A percentile compares a stretch with the other conserved stretches of the same genome.
These are phyloP conservation scores for Picea sitchensis DNA, from an alignment of 75 land plant genomes.

Conservation along the genomic window DNA sequence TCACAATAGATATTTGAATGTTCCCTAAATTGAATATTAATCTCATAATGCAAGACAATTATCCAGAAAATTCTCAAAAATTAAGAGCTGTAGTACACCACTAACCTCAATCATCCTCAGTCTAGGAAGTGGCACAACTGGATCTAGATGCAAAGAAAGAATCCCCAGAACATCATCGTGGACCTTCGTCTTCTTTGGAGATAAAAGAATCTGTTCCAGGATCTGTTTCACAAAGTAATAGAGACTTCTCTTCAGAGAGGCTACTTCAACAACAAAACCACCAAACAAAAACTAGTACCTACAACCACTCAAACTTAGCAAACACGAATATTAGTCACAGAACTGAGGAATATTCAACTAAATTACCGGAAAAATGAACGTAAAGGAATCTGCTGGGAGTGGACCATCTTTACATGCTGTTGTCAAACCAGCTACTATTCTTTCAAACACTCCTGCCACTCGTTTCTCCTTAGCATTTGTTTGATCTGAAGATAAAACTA, in stretches of 20 bases:
- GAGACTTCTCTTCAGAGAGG: not conserved
- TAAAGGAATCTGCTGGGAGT: conserved; percentile 89
- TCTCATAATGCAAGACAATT: not conserved
- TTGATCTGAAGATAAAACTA: conserved; percentile 33
- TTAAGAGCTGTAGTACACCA: not conserved
- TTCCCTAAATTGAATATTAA: no score
- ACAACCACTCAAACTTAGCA: not conserved
- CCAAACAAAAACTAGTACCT: not conserved
- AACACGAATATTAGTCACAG: not conserved
- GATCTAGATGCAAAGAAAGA: conserved; percentile 81
- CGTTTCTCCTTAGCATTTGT: conserved; percentile 20
- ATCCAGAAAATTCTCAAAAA: not conserved
- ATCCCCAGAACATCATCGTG: conserved; percentile 87
- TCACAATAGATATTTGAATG: not conserved
- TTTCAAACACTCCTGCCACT: conserved; percentile 63
- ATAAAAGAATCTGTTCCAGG: conserved; percentile 71
- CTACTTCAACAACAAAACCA: not conserved
- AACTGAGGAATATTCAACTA: not conserved
- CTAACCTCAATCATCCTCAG: conserved; percentile 86
- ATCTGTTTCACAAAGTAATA: conserved; percentile 47
- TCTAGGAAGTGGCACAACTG: conserved; percentile 82
- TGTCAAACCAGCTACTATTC: conserved; percentile 59
- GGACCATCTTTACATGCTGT: conserved; percentile 81
- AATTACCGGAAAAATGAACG: conserved; percentile 85
- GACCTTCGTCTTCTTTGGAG: conserved; percentile 84